Conservation (phyloP, 177 flowering plant genomes). For the Vitis hybrid region DNA sequence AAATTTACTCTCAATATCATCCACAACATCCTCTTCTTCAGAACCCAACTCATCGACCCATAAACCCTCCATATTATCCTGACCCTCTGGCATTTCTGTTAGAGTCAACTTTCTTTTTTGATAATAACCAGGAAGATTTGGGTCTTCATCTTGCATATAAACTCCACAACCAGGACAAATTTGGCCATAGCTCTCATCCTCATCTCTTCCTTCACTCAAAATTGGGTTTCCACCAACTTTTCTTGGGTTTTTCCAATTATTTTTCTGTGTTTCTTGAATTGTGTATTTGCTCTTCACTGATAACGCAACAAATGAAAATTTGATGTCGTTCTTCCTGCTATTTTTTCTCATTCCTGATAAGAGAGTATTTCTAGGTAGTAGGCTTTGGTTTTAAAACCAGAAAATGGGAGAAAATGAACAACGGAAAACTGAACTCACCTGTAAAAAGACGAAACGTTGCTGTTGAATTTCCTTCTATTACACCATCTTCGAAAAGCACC, state of each 20-base stretch:
- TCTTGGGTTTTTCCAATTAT: constrained; percentile 22
- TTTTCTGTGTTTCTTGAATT: constrained; percentile 11
- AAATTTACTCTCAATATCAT: constrained; percentile 29
- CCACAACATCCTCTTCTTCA: constrained; percentile 30
- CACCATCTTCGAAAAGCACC: constrained; percentile 4
- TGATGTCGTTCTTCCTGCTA: not conserved
- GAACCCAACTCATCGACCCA: constrained; percentile 24
- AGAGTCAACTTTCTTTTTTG: constrained; percentile 36
- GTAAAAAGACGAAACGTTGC: not conserved
- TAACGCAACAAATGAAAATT: constrained; percentile 10
- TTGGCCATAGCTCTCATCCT: constrained; percentile 61
- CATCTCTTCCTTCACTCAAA: constrained; percentile 87
- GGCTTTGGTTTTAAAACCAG: not conserved
- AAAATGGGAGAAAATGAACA: not conserved
- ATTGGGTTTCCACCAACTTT: constrained; percentile 27
- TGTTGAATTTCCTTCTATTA: constrained; percentile 11
- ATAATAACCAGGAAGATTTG: constrained; percentile 81
- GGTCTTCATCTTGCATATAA: constrained; percentile 85
- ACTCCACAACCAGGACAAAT: constrained; percentile 97
- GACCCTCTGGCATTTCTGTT: constrained; percentile 14
- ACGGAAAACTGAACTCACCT: constrained; percentile 17
- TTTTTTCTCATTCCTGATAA: constrained; percentile 14
- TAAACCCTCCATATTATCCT: constrained; percentile 20
- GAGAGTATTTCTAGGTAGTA: constrained; percentile 1
- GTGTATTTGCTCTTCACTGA: constrained; percentile 19